Evolutionary conservation across 441 rosid species (phyloP), one percentile per base, ranked within the genome.

Genomic region (Arabidopsis lyrata): DNA sequence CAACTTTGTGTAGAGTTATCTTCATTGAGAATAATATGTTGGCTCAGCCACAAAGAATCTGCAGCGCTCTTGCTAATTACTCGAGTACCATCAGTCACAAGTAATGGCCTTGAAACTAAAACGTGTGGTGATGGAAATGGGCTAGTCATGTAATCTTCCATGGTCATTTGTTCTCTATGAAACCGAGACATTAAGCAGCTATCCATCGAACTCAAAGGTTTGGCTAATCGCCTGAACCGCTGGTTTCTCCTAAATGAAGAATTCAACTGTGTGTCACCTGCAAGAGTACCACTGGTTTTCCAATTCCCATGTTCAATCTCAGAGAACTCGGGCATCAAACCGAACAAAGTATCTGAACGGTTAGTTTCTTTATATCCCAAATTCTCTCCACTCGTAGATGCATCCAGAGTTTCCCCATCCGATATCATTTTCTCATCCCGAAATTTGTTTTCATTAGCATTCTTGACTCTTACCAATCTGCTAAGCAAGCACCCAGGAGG

Each of bases 151-250:
- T 83, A 85, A 69, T 87, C 88, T 57, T 86, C 88, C 82, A 79
- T 82, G 41, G 73, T 63, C 10, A 67, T 58, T 14, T 78, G 85
- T 42, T 85, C 83, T 24, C 77, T 70, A 54, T 81, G 80, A 57
- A 89, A 67, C 77, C 85, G 92, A 72, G 91, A 80, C 85, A 82
- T 70, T 12, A 83, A 76, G 70, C 89, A 90, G 70, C 90, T 85
- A 76, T 89, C 92, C 8, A 84, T 35, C 35, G 94, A 92, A 27
- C 45, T 66, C 83, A 77, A 63, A 35, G 95, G 93, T 79, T 83
- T 88, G 39, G 81, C 63, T 22, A 63, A 61, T 62, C 70, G 81
- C 20, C 62, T 56, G 47, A 47, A 66, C 16, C 76, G 56, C 29
- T 71, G 78, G 74, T 75, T 83, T 76, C 75, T 77, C 76, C 80